Evolutionary conservation across 345 rosid genomes (phyloP).

Genomic region (Linum trigynum): DNA sequence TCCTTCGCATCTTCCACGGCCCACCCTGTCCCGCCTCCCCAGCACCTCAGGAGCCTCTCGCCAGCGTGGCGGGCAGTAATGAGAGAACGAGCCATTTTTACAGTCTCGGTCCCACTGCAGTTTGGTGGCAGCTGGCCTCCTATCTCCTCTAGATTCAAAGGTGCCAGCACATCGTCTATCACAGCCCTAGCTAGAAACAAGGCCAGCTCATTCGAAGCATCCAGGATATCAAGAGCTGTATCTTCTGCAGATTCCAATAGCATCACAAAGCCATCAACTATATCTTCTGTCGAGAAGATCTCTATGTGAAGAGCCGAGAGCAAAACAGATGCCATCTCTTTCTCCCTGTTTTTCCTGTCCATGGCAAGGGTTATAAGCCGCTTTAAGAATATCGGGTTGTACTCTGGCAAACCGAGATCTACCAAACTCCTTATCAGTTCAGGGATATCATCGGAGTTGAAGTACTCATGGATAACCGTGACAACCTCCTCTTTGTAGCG

Average conservation of each 20-base stretch:
- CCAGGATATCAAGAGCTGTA: conserved; percentile 86
- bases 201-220: conserved; percentile 97
- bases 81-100: conserved; percentile 65
- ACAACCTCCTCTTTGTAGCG: conserved; percentile 69
- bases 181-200: conserved; percentile 93
- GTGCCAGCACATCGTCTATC: conserved; percentile 88
- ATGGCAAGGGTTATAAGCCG: conserved; percentile 84
- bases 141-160: conserved; percentile 84
- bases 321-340: conserved; percentile 97
- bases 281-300: conserved; percentile 85
- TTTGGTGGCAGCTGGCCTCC: conserved; percentile 57
- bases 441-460: conserved; percentile 94
- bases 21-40: conserved; percentile 99
- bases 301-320: conserved; percentile 91
- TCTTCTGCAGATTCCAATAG: conserved; percentile 96
- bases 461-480: conserved; percentile 86
- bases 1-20: conserved; percentile 98
- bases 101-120: conserved; percentile 80
- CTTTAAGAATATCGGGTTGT: conserved; percentile 75
- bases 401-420: conserved; percentile 69
- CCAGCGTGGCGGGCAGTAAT: conserved; percentile 94
- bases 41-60: conserved; percentile 91
- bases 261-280: conserved; percentile 79
- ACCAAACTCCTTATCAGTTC: conserved; percentile 81
- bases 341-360: conserved; percentile 98